A percentile compares a stretch with the other conserved stretches of the same genome.
These are phyloP conservation scores for Cercospora sp. DNA, from an alignment of 2,329 filamentous ascomycete species.

Conservation along the genomic window DNA sequence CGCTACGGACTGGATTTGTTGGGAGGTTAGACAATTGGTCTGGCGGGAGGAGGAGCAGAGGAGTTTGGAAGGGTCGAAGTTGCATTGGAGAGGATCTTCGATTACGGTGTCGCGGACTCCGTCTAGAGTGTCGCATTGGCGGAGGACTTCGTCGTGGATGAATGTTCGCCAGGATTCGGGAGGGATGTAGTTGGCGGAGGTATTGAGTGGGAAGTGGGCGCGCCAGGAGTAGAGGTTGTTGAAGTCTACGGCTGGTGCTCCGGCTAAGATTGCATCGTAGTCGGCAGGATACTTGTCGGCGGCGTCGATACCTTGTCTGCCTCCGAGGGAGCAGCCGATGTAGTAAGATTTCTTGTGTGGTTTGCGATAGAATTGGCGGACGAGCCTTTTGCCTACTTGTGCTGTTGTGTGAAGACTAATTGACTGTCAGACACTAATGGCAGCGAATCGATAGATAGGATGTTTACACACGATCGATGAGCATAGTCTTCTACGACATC, in stretches of 20 bases:
- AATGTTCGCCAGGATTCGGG: constrained; percentile 41
- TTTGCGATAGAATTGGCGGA: constrained; percentile 35
- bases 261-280: constrained; percentile 58
- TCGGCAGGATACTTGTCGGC: constrained; percentile 55
- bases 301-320: constrained; percentile 56
- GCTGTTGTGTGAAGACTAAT: neutral
- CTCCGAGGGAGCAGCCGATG: constrained; percentile 59
- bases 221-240: constrained; percentile 34
- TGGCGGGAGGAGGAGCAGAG: constrained; percentile 35
- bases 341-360: constrained; percentile 53
- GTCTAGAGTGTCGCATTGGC: constrained; percentile 53
- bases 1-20: neutral
- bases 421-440: no score
- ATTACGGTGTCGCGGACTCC: constrained; percentile 53
- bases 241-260: constrained; percentile 49
- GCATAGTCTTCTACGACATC: neutral
- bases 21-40: neutral
- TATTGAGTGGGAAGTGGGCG: neutral
- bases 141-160: constrained; percentile 47
- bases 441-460: no score
- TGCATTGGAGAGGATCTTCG: constrained; percentile 48
- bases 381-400: neutral
- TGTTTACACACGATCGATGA: neutral
- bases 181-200: neutral
- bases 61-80: constrained; percentile 44